These are phyloP conservation scores for Aechmea fasciata DNA, from an alignment of 176 grass and related monocot genomes.

Conservation along the genomic window DNA sequence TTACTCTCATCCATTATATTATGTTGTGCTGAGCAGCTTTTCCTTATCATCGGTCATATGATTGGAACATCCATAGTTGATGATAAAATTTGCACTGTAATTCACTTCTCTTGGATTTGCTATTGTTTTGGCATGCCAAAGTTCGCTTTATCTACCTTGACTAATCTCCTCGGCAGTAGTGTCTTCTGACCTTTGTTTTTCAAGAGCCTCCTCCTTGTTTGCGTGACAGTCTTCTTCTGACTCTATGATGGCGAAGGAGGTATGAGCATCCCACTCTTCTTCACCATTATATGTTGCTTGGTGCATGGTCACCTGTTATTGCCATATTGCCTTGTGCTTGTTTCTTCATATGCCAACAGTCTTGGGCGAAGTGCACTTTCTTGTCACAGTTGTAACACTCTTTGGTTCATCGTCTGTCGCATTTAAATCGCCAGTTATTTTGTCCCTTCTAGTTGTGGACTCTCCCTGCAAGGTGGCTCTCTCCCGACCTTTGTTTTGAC, in stretches of 20 bases:
- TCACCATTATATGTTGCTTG: neutral
- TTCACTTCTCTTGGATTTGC: too few relatives aligned
- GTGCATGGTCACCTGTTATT: neutral
- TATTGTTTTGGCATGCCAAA: too few relatives aligned
- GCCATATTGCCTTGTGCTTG: neutral
- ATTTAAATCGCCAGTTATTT: neutral
- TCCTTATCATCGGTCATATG: neutral
- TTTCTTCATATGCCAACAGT: neutral
- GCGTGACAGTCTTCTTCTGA: too few relatives aligned
- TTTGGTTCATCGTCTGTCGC: too few relatives aligned
- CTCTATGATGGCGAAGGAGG: neutral
- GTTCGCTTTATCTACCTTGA: too few relatives aligned
- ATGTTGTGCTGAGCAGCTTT: neutral
- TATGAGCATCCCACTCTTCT: neutral
- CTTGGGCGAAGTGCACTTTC: neutral
- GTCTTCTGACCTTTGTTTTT: too few relatives aligned
- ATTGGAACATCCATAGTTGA: neutral
- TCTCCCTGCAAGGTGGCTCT: neutral
- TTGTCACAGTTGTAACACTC: slow-evolving; percentile 17
- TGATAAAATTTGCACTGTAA: too few relatives aligned
- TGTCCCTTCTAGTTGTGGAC: neutral
- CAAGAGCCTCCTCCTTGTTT: neutral
- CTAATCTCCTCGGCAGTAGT: too few relatives aligned
- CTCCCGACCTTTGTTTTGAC: neutral
- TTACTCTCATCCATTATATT: slow-evolving; percentile 12